Evolutionary conservation across 2,329 filamentous ascomycete genomes (phyloP), one percentile per base, ranked within the genome.

Genomic region (Claviceps lovelessii): DNA sequence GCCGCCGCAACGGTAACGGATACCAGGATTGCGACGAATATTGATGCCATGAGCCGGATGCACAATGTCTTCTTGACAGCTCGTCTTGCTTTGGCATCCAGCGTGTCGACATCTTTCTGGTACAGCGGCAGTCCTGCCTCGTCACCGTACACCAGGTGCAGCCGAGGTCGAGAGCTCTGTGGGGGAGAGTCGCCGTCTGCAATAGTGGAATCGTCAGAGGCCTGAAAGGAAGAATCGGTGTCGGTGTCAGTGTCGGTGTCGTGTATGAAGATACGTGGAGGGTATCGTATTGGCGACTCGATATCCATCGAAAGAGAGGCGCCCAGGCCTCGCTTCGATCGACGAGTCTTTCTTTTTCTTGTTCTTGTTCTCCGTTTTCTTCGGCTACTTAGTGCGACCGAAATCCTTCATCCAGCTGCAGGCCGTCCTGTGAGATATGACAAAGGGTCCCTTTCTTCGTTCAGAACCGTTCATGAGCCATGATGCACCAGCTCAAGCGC

Each of bases 21-120:
- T 4, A 64, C 62, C 8, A 65, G 54, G 5, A 61, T 58, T 4
- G 59, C 55, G 52, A 63, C 57, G 35, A 65, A 61, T 3, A 63
- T 56, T 5, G 61, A 62, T 2, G 62, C 54, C 45, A 61, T 28
- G 23, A 65, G 56, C 23, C 59, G 53, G 29, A 63, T 55, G 28
- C 60, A 54, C 10, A 61, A 49, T 5, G 56, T 59, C 23, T 56
- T 61, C 23, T 54, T 58, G n/a, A 52, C 41, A 41, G 57, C 56
- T 23, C 57, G 54, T 31, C 52, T 57, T 3, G 54, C 50, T 39
- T 59, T 59, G 28, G 33, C 45, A 19, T 55, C 55, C 3, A 52
- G 45, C 31, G 50, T 17, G 5, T 51, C 49, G 7, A 47, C 42
- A 9, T 57, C 54, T 49, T 58, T 57, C 13, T 57, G 52, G 47